phyloP scores from a whole-genome alignment of 2,329 filamentous ascomycete species.

The Phyllosticta capitalensis region DNA sequence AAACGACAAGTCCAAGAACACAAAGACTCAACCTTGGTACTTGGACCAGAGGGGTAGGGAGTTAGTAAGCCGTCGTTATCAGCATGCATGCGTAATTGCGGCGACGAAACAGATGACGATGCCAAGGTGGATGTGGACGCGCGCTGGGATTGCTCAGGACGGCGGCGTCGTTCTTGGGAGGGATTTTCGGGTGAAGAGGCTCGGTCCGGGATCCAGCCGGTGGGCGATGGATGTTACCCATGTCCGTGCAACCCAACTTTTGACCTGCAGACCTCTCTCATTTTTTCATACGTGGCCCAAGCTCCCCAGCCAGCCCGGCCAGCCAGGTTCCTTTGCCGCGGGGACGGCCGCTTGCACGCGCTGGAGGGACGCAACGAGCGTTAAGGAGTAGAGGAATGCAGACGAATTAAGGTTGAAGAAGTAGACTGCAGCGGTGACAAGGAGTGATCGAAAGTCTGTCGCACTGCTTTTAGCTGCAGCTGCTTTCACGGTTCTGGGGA shows the following conservation, averaged over 20 bases:
- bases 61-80: neutral
- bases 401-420: no score
- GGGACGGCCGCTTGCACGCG: neutral
- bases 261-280: conserved; percentile 9
- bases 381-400: neutral
- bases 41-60: no score
- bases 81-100: neutral
- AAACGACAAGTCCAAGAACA: no score
- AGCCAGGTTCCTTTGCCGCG: neutral
- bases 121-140: neutral
- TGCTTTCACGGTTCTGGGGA: neutral
- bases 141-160: neutral
- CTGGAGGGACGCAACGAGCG: neutral
- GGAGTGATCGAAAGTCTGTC: neutral
- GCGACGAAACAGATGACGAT: neutral
- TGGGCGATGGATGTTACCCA: neutral
- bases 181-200: neutral
- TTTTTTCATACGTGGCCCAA: conserved; percentile 3
- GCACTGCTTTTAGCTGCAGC: neutral
- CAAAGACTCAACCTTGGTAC: no score
- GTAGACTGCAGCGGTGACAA: no score
- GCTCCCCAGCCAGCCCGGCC: neutral
- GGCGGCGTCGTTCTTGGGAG: neutral
- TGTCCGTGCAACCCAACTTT: neutral
- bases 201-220: neutral